Conservation (phyloP, 2,329 filamentous ascomycete genomes). For the Dactylellina haptotyla region DNA sequence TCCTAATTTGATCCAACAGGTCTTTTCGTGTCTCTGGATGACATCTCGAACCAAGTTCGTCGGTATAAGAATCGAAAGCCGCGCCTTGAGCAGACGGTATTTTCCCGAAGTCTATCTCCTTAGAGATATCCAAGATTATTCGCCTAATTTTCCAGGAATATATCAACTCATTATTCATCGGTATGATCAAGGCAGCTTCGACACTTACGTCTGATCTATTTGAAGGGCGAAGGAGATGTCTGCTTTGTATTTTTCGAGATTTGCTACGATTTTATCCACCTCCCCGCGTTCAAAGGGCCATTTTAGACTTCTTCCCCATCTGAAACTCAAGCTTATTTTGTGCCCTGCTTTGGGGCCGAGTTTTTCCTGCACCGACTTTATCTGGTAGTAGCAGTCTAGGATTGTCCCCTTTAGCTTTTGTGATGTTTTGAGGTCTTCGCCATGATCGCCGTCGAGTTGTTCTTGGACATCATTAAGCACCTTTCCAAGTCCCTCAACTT, state of each 20-base stretch:
- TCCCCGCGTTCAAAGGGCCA: slow-evolving; percentile 59
- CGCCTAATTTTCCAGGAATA: too few relatives aligned
- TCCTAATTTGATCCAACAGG: slow-evolving; percentile 52
- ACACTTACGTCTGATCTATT: slow-evolving; percentile 58
- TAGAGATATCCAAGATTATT: slow-evolving; percentile 3
- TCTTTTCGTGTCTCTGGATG: slow-evolving; percentile 56
- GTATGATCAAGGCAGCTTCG: too few relatives aligned
- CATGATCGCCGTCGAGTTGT: not conserved
- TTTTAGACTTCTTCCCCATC: slow-evolving; percentile 58
- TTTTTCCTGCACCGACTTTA: slow-evolving; percentile 3
- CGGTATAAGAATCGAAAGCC: slow-evolving; percentile 23
- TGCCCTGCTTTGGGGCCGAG: slow-evolving; percentile 10
- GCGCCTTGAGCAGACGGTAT: slow-evolving; percentile 19
- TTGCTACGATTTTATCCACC: slow-evolving; percentile 54
- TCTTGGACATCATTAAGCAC: not conserved
- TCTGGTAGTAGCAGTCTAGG: not conserved
- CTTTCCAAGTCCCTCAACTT: not conserved
- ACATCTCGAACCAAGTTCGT: slow-evolving; percentile 53
- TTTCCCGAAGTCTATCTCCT: slow-evolving; percentile 22
- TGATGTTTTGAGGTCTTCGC: not conserved
- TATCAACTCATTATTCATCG: too few relatives aligned
- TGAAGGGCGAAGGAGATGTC: slow-evolving; percentile 58
- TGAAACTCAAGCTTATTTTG: slow-evolving; percentile 57
- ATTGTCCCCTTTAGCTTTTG: slow-evolving; percentile 1
- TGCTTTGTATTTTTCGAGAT: slow-evolving; percentile 57